A percentile compares a stretch with the other conserved stretches of the same genome.
Conservation (phyloP, 495 filamentous ascomycete genomes). For the Aspergillus avenaceus region DNA sequence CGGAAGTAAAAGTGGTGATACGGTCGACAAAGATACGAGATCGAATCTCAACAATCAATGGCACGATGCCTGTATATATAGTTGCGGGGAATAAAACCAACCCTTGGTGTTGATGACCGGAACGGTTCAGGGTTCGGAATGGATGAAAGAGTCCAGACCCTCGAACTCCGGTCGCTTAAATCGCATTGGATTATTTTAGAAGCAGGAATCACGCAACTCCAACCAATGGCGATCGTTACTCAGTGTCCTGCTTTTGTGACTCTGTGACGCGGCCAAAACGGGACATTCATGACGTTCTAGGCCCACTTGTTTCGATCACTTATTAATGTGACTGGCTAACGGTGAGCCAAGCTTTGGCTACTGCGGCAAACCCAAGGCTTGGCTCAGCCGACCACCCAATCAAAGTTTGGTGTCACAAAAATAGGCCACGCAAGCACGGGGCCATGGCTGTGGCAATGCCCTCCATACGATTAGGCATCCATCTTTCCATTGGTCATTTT, state of each 20-base stretch:
- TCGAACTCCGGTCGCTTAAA: background rate
- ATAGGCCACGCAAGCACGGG: constrained; percentile 2
- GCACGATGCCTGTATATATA: too few relatives aligned
- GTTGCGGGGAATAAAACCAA: too few relatives aligned
- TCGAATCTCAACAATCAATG: too few relatives aligned
- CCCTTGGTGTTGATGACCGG: too few relatives aligned
- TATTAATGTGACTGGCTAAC: background rate
- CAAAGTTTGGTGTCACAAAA: background rate
- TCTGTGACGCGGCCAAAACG: constrained; percentile 16
- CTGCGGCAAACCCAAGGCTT: constrained; percentile 14
- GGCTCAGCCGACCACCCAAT: background rate
- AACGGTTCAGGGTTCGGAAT: too few relatives aligned
- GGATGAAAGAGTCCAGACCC: background rate
- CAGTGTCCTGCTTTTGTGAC: background rate
- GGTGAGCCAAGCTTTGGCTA: constrained; percentile 21
- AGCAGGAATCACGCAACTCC: constrained; percentile 6
- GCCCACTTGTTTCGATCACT: background rate
- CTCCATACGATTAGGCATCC: background rate
- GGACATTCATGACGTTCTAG: constrained; percentile 6
- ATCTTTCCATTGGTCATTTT: background rate
- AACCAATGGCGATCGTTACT: constrained; percentile 6
- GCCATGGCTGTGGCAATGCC: background rate
- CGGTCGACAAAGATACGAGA: too few relatives aligned
- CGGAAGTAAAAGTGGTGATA: constrained; percentile 6
- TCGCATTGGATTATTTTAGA: constrained; percentile 5